Evolutionary conservation across 2,329 filamentous ascomycete species (phyloP).

Genomic region (Geosmithia flava): DNA sequence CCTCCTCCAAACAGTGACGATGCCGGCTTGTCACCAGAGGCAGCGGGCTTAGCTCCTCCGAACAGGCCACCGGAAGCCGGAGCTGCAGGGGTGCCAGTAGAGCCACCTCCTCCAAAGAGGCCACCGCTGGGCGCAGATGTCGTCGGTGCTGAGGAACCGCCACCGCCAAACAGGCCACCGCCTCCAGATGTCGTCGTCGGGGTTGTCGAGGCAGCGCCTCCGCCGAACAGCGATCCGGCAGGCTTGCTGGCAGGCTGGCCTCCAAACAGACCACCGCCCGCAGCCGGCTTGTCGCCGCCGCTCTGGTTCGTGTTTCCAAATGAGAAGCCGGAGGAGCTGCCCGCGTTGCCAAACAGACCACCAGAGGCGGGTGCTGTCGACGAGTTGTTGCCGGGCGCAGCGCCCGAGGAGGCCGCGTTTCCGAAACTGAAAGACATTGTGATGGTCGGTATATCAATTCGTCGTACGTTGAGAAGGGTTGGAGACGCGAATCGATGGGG

Average conservation of each 20-base stretch:
- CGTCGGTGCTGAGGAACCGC: background rate
- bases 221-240: constrained; percentile 10
- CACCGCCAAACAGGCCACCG: constrained; percentile 10
- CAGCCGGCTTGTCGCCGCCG: background rate
- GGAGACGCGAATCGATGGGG: background rate
- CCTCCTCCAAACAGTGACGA: constrained; percentile 12
- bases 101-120: constrained; percentile 4
- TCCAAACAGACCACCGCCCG: constrained; percentile 5
- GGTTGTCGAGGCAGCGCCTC: constrained; percentile 4
- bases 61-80: constrained; percentile 26
- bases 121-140: constrained; percentile 7
- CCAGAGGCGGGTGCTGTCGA: constrained; percentile 25
- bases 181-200: constrained; percentile 11
- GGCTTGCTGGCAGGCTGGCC: constrained; percentile 7
- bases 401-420: constrained; percentile 18
- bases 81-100: constrained; percentile 1
- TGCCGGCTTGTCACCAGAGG: background rate
- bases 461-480: background rate
- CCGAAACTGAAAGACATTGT: constrained; percentile 29
- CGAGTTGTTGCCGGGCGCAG: constrained; percentile 15
- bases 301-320: constrained; percentile 1
- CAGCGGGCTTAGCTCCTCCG: constrained; percentile 9
- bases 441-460: background rate
- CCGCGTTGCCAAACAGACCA: constrained; percentile 23
- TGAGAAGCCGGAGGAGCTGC: background rate